Percentiles rank a stretch among this genome's conserved stretches.
Conservation (phyloP, 164 flowering plant genomes). For the Vitis riparia region DNA sequence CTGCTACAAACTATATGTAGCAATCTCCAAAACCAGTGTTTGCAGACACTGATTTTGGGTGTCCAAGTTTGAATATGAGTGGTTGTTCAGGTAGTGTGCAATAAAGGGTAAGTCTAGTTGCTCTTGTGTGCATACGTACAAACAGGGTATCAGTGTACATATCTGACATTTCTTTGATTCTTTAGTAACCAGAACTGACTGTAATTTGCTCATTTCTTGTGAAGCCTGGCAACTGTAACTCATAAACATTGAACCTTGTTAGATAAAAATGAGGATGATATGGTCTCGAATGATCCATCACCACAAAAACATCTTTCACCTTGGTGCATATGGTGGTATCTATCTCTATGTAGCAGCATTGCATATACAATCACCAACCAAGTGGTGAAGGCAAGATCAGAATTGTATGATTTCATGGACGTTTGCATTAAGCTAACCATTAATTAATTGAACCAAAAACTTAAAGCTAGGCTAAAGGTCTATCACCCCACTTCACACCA, state of each 20-base stretch:
- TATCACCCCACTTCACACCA: no score
- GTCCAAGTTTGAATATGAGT: neutral
- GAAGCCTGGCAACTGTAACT: neutral
- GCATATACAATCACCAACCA: no score
- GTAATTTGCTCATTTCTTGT: neutral
- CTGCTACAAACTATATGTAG: neutral
- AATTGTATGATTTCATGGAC: no score
- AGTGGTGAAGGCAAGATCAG: no score
- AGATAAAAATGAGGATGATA: no score
- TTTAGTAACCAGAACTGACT: neutral
- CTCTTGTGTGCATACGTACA: neutral
- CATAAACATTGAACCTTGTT: no score
- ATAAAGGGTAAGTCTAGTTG: slow-evolving; percentile 11
- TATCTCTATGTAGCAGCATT: no score
- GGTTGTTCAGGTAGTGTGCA: slow-evolving; percentile 1
- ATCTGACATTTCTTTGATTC: neutral
- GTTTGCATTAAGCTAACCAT: no score
- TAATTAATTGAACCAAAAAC: no score
- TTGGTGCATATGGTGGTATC: neutral
- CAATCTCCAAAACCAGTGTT: neutral
- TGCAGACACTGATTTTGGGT: neutral
- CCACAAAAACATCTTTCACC: neutral
- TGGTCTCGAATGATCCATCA: neutral
- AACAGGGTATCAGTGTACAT: neutral
- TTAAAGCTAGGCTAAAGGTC: no score